These are phyloP conservation scores for Pinus taeda DNA, from an alignment of 75 land plant species.

Conservation along the genomic window DNA sequence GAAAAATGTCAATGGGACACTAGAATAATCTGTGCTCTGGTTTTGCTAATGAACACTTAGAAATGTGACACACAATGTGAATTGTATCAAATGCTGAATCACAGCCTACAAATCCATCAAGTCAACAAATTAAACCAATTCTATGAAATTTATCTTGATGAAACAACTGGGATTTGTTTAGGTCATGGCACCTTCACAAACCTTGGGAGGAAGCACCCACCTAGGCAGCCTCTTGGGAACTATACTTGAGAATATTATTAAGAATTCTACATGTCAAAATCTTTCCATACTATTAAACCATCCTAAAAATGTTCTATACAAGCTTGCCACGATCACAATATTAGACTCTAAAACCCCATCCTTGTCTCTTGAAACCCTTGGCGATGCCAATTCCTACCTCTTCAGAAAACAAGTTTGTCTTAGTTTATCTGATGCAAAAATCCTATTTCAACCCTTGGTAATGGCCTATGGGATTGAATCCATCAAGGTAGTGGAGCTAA, in stretches of 20 bases:
- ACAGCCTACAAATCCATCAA: too few relatives aligned
- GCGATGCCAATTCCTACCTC: conserved; percentile 7
- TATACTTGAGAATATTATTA: conserved; percentile 70
- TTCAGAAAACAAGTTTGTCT: conserved; percentile 7
- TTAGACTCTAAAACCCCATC: conserved; percentile 21
- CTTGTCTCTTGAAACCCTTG: conserved; percentile 10
- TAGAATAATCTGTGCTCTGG: too few relatives aligned
- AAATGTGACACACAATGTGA: too few relatives aligned
- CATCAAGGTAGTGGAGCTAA: too few relatives aligned
- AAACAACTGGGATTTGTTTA: background rate
- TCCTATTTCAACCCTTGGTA: conserved; percentile 33
- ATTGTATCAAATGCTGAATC: too few relatives aligned
- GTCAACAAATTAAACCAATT: too few relatives aligned
- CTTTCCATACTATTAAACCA: conserved; percentile 57
- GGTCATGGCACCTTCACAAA: conserved; percentile 29
- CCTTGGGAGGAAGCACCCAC: conserved; percentile 57
- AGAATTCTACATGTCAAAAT: conserved; percentile 81
- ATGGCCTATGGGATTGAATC: conserved; percentile 49
- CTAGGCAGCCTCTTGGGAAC: conserved; percentile 56
- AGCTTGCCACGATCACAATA: background rate
- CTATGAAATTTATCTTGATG: too few relatives aligned
- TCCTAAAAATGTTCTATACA: conserved; percentile 65
- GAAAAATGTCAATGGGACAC: too few relatives aligned
- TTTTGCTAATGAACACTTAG: too few relatives aligned
- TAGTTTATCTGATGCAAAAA: conserved; percentile 35